Evolutionary conservation across 1,284 basidiomycete genomes (phyloP), one percentile per base, ranked within the genome.

Genomic region (Ganoderma multipileum): DNA sequence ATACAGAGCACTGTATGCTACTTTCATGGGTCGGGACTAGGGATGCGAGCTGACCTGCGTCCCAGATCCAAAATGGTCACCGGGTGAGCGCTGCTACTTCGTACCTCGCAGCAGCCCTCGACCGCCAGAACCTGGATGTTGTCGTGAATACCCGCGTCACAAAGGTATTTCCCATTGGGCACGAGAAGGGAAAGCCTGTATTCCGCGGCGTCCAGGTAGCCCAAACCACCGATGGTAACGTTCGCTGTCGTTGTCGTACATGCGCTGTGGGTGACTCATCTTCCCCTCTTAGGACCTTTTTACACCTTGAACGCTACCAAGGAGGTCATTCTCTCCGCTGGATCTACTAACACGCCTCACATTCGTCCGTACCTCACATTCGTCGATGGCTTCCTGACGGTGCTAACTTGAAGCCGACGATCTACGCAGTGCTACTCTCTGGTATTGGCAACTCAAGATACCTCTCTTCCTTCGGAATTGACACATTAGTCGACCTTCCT

Each of bases 81-180:
- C 82, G 18, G 72, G 79, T 55, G 75, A 77, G 20, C 69, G 73
- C 75, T 3, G 73, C 75, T 11, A 72, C 72, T 18, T 74, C 72
- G n/a, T 78, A 77, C 61, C 71, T 85, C 16, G 72, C 71, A 0
- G 75, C 78, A 20, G 69, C 72, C 8, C 71, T 79, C 11, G 71
- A 68, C 39, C 72, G 82, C 16, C 71, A 77, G 5, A 86, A 85
- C 70, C 68, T 86, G 2, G 79, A 82, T 59, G 76, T 86, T 23
- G 70, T 84, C 1, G 67, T 84, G 23, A 78, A 82, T 57, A 77
- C 81, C 1, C 80, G 79, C 44, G 84, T 81, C 5, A 80, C 78
- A 12, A 79, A 79, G 44, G 67, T 85, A 1, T 20, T 83, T 9
- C 76, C 76, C 26, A 77, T 78, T 4, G 65, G 65, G 2, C 1